Base-by-base conservation (phyloP, 805 yeast genomes). In the Candida coquimbonensis region DNA sequence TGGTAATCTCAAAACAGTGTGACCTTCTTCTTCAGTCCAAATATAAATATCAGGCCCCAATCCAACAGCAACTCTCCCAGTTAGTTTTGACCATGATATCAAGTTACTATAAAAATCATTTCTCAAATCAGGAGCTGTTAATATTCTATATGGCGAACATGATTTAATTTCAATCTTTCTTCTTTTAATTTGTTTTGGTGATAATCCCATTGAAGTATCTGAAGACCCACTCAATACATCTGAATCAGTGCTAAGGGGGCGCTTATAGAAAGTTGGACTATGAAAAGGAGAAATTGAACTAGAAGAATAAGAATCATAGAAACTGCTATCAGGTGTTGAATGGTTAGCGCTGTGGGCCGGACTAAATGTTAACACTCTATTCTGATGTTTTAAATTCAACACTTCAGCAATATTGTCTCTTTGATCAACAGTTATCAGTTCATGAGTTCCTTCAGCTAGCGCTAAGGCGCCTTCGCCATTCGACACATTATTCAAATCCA, bases 41-140 rank as follows among this genome's bases (percentile, higher is more conserved):
- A 80, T 56, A 57, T 77, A 84, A 0, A 77, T 81, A 5, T 72
- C 63, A 4, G 68, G 55, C 0, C 78, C 81, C 31, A 87, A 65
- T 0, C 90, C 96, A 2, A 87, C 87, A 0, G 82, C 81, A 0
- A 87, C 65, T 24, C 66, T 67, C 37, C 70, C 70, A 1, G 77
- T 63, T 14, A 53, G 53, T 8, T 57, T 59, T 0, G 89, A 78
- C 95, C 95, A 87, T 6, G 87, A 75, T 0, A 87, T 74, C 45
- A 85, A 66, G 56, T 85, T 85, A 1, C 87, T 74, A 62, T 87
- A 88, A 57, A 81, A 87, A 59, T 88, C 95, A 60, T 86, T 82
- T 49, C 83, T 66, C 44, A 87, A 61, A 3, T 79, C 78, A 0
- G 89, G 89, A 0, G 93, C 90, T 57, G 78, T 83, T 17, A 81